A percentile compares a stretch with the other conserved stretches of the same genome.
Conservation (phyloP, 768 basidiomycete species). For the Naganishia kalamii region DNA sequence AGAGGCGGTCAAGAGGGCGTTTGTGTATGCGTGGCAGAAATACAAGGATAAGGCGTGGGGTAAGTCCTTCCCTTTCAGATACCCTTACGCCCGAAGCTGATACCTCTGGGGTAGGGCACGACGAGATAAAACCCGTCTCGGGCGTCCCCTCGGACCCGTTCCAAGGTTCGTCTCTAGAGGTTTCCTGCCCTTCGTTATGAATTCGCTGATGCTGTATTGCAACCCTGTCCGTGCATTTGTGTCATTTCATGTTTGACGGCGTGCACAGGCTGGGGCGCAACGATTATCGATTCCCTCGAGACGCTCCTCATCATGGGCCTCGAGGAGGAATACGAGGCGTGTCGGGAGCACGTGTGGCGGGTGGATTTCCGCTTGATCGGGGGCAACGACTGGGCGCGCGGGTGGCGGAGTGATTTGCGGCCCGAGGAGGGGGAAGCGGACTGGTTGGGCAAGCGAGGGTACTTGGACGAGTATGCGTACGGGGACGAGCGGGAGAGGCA, state of each 20-base stretch:
- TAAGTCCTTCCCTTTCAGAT: conserved; percentile 30
- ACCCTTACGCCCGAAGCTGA: too few relatives aligned
- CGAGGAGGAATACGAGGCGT: conserved; percentile 41
- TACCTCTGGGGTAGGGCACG: conserved; percentile 42
- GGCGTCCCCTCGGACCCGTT: conserved; percentile 38
- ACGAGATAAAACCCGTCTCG: conserved; percentile 41
- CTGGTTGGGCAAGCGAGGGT: neutral
- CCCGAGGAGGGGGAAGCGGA: neutral
- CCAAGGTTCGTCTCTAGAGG: too few relatives aligned
- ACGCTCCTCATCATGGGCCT: conserved; percentile 44
- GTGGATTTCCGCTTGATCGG: conserved; percentile 41
- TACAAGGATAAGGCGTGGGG: conserved; percentile 46
- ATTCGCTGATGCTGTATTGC: neutral
- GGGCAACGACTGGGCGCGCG: conserved; percentile 38
- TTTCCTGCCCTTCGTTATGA: neutral
- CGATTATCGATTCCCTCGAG: conserved; percentile 44
- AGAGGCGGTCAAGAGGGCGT: conserved; percentile 43
- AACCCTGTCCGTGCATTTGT: conserved; percentile 21
- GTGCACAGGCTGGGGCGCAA: conserved; percentile 47
- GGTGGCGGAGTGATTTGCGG: conserved; percentile 21
- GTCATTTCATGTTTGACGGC: too few relatives aligned
- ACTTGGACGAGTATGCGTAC: conserved; percentile 11
- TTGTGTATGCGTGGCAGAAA: conserved; percentile 43
- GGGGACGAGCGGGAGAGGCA: neutral
- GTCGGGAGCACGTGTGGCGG: conserved; percentile 42